Percentiles rank a stretch among this genome's conserved stretches.
Conservation (phyloP, 176 grass and related monocot genomes). For the Hyparrhenia diplandra region DNA sequence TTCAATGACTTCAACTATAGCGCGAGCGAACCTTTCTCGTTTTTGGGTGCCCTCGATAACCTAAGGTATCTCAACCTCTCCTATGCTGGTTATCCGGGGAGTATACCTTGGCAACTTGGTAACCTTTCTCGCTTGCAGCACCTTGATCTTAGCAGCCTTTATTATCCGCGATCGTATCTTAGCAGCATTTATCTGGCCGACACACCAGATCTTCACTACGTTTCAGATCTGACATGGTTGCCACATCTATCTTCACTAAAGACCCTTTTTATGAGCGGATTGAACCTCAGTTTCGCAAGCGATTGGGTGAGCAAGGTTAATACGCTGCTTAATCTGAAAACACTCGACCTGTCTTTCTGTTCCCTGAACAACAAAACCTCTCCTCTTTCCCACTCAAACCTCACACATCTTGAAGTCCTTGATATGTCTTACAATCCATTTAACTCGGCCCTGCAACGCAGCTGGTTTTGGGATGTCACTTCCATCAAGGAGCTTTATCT, state of each 20-base stretch:
- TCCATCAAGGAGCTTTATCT: neutral
- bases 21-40: neutral
- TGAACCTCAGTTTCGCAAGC: neutral
- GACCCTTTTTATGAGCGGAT: neutral
- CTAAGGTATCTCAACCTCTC: conserved; percentile 26
- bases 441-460: neutral
- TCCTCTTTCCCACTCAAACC: conserved; percentile 7
- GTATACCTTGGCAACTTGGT: neutral
- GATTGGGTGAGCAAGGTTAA: neutral
- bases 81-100: no score
- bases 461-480: conserved; percentile 1
- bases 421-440: neutral
- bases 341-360: neutral
- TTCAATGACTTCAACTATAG: neutral
- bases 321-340: conserved; percentile 17
- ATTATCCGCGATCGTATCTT: no score
- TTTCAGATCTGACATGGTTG: conserved; percentile 29
- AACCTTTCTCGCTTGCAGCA: conserved; percentile 32
- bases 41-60: neutral
- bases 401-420: conserved; percentile 11
- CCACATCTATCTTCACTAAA: conserved; percentile 4
- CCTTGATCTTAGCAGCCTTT: no score
- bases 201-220: no score
- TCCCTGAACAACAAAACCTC: neutral
- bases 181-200: no score